These are phyloP conservation scores for Aspergillus olivimuriae DNA, from an alignment of 495 filamentous ascomycete species.

Conservation along the genomic window DNA sequence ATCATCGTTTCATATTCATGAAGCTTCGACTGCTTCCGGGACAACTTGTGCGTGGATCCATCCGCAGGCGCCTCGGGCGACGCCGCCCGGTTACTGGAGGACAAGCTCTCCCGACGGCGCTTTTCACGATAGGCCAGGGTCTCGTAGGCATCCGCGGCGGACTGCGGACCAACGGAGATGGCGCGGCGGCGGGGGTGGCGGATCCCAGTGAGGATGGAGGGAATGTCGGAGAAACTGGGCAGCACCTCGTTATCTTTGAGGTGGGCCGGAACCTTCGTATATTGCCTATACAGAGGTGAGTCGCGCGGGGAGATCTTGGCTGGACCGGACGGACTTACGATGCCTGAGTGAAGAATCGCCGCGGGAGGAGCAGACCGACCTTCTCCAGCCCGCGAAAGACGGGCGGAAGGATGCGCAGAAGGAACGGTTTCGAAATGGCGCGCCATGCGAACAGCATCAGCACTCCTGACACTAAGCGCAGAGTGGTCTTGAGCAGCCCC, in stretches of 20 bases:
- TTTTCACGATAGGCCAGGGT: slow-evolving; percentile 88
- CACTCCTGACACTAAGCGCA: slow-evolving; percentile 73
- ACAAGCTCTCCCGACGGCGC: slow-evolving; percentile 67
- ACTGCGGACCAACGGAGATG: slow-evolving; percentile 89
- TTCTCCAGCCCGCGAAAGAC: slow-evolving; percentile 81
- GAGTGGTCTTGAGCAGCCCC: slow-evolving; percentile 52
- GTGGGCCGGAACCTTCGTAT: slow-evolving; percentile 72
- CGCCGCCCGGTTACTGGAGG: slow-evolving; percentile 22
- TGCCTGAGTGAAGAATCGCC: slow-evolving; percentile 83
- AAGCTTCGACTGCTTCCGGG: slow-evolving; percentile 36
- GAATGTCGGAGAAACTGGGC: slow-evolving; percentile 76
- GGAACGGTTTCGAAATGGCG: slow-evolving; percentile 73
- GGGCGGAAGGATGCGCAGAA: slow-evolving; percentile 73
- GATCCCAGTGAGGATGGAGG: slow-evolving; percentile 69
- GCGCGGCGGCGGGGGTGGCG: slow-evolving; percentile 73
- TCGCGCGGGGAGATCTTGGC: background rate
- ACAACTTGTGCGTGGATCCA: slow-evolving; percentile 8
- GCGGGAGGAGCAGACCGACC: slow-evolving; percentile 67
- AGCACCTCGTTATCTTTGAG: slow-evolving; percentile 80
- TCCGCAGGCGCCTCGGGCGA: background rate
- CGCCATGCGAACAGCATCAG: slow-evolving; percentile 82
- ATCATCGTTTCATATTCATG: slow-evolving; percentile 66
- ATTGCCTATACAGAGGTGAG: slow-evolving; percentile 49
- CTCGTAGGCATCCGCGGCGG: slow-evolving; percentile 92
- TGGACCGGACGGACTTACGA: slow-evolving; percentile 45